Percentiles rank a stretch among this genome's conserved stretches.
These are phyloP conservation scores for Pyrenophora seminiperda DNA, from an alignment of 2,329 filamentous ascomycete species.

Conservation along the genomic window DNA sequence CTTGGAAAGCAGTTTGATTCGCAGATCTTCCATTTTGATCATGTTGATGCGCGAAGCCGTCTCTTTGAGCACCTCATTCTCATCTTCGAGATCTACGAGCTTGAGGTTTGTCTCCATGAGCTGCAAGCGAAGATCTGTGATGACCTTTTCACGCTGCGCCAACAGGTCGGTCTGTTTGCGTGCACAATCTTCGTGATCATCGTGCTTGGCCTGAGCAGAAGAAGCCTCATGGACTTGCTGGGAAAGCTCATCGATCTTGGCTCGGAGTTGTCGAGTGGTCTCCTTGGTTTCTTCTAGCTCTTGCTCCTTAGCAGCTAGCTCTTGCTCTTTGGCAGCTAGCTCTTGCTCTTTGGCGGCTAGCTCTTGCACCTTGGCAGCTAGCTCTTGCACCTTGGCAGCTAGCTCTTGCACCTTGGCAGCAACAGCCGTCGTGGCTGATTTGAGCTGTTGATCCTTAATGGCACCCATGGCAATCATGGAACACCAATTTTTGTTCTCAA, in stretches of 20 bases:
- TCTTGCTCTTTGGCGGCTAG: not conserved
- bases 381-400: not conserved
- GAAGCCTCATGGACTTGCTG: conserved; percentile 8
- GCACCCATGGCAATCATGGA: conserved; percentile 1
- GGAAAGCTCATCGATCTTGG: not conserved
- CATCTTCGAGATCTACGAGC: conserved; percentile 19
- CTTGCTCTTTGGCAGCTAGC: not conserved
- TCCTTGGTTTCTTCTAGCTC: not conserved
- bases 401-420: no score
- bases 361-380: no score
- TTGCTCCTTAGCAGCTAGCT: not conserved
- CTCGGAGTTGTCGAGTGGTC: no score
- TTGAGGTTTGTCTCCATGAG: conserved; percentile 16
- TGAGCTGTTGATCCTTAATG: not conserved
- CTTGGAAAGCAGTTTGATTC: conserved; percentile 27
- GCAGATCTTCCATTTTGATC: conserved; percentile 11
- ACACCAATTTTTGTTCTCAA: not conserved
- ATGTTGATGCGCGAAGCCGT: conserved; percentile 10
- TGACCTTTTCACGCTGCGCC: conserved; percentile 15
- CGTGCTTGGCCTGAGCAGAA: not conserved
- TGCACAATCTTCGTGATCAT: conserved; percentile 3
- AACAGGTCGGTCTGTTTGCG: conserved; percentile 16
- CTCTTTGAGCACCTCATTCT: conserved; percentile 9
- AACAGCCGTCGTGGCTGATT: not conserved
- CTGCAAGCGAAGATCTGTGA: conserved; percentile 15